Base-by-base conservation (phyloP, 1,284 basidiomycete genomes). In the Leccinum ponderosum region DNA sequence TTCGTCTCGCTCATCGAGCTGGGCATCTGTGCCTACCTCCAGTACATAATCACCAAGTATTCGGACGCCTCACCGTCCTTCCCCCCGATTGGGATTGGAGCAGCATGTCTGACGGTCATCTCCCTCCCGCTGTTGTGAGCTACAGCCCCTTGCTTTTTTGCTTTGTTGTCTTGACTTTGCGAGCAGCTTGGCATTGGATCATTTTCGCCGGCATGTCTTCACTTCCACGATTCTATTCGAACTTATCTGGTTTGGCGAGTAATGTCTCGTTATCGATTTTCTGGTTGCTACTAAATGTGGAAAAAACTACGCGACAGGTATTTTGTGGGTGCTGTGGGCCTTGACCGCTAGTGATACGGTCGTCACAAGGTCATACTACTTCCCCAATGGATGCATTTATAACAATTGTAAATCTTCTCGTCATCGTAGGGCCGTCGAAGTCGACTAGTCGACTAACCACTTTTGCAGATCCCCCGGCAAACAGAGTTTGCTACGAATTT, bases 51-150 rank as follows among this genome's bases (percentile, higher is more conserved):
- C 22, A 1, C 7, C 48, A 65, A 63, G 35, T 51, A 48, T 47
- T 35, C 31, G 5, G 15, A 47, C 7, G 0, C 15, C 0, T 51
- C 51, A n/a, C 33, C 58, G 47, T 39, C 56, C 6, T 73, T 71
- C 53, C 48, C n/a, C 33, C 63, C 62, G 2, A 29, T 74, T 12
- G 69, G 63, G 6, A 17, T 70, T 20, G 63, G 22, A 11, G 57
- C 47, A 7, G 56, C 59, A 37, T 56, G 25, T 53, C 33, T 73
- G 29, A 64, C 71, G 6, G 29, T 61, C 39, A 3, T 72, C n/a
- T 58, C 64, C n/a, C 64, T 74, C 22, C 66, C 66, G 3, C 2
- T 73, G 8, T 55, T 66, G 72, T 74, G 55, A 64, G 73, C 58
- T 31, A 53, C 14, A 29, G 4, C 6, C 2, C 15, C 20, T 37